phyloP scores from a whole-genome alignment of 495 filamentous ascomycete species.

The Penicillium antarcticum region DNA sequence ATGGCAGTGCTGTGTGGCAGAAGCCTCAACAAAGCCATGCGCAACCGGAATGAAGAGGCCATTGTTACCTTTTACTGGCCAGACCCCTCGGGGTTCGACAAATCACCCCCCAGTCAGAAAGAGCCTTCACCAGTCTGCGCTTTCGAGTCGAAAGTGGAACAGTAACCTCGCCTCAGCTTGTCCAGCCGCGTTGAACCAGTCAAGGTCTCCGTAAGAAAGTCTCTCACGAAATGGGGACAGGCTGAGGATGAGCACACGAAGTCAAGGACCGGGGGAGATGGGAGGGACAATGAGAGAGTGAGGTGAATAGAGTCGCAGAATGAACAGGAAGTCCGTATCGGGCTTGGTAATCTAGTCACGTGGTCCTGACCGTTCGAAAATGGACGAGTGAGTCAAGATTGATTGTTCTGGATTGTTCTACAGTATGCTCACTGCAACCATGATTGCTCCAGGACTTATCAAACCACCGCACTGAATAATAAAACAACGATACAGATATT shows the following conservation, averaged over 20 bases:
- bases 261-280: constrained; percentile 18
- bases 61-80: constrained; percentile 37
- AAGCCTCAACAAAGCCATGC: constrained; percentile 9
- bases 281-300: constrained; percentile 5
- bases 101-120: constrained; percentile 27
- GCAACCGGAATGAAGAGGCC: constrained; percentile 1
- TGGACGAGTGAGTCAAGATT: too few relatives aligned
- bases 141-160: constrained; percentile 17
- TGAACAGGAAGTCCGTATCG: neutral
- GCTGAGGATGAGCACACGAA: constrained; percentile 22
- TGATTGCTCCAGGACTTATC: too few relatives aligned
- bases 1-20: neutral
- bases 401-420: neutral
- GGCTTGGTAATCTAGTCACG: constrained; percentile 2
- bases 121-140: constrained; percentile 27
- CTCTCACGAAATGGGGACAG: constrained; percentile 43
- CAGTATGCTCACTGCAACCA: neutral
- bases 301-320: constrained; percentile 3
- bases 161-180: constrained; percentile 33
- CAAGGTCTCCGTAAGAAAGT: constrained; percentile 45
- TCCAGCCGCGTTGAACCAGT: constrained; percentile 48
- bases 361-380: neutral
- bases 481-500: neutral
- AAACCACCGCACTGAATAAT: too few relatives aligned
- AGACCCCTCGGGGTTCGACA: constrained; percentile 10